These are phyloP conservation scores for Helianthus tuberosus DNA, from an alignment of 129 eudicot species.

Conservation along the genomic window DNA sequence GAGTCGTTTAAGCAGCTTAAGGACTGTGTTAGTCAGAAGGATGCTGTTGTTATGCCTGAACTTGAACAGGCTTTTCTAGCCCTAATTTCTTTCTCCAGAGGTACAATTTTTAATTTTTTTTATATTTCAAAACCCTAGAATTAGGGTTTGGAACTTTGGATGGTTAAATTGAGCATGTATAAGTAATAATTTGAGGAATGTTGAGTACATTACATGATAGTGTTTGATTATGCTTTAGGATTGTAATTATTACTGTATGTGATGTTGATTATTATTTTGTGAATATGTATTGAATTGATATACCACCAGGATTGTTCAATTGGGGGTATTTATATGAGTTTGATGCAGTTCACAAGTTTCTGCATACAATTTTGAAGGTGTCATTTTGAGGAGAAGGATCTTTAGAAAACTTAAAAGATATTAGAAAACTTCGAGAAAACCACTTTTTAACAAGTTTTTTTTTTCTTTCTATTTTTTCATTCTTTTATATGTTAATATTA, in stretches of 20 bases:
- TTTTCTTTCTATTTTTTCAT: too few relatives aligned
- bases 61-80: constrained; percentile 75
- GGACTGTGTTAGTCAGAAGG: constrained; percentile 48
- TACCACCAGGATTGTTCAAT: constrained; percentile 7
- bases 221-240: neutral
- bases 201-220: neutral
- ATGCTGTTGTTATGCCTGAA: constrained; percentile 54
- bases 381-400: neutral
- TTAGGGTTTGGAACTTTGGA: neutral
- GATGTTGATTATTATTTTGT: neutral
- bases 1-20: constrained; percentile 66
- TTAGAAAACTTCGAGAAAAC: too few relatives aligned
- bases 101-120: constrained; percentile 28
- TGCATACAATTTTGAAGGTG: neutral
- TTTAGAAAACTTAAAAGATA: too few relatives aligned
- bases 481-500: too few relatives aligned
- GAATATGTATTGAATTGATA: neutral
- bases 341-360: neutral
- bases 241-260: neutral
- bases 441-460: too few relatives aligned
- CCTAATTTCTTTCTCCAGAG: constrained; percentile 80
- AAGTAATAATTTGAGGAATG: neutral
- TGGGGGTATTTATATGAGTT: neutral
- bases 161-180: neutral
- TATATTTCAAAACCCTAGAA: constrained; percentile 10